These are phyloP conservation scores for Aspergillus leporis DNA, from an alignment of 495 filamentous ascomycete species.

Conservation along the genomic window DNA sequence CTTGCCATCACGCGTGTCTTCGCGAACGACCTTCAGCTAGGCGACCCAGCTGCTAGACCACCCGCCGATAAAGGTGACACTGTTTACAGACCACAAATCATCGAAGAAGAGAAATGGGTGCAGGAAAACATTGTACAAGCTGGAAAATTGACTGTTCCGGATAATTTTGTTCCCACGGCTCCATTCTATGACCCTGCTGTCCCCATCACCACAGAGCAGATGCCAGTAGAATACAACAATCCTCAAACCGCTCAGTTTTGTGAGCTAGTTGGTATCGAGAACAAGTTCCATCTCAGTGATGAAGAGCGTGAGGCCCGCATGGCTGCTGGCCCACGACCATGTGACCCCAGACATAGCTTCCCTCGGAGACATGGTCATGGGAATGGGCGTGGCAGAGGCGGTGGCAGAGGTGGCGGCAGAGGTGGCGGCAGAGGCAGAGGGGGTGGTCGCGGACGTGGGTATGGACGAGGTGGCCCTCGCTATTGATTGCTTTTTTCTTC, in stretches of 20 bases:
- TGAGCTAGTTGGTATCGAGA: conserved; percentile 69
- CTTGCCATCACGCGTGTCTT: conserved; percentile 87
- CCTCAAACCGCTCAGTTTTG: conserved; percentile 81
- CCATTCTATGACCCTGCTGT: conserved; percentile 59
- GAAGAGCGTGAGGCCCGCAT: conserved; percentile 61
- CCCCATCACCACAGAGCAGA: conserved; percentile 36
- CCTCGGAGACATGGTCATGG: conserved; percentile 17
- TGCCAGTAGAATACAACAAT: conserved; percentile 77
- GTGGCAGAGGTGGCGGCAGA: conserved; percentile 21
- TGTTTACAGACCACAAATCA: conserved; percentile 62
- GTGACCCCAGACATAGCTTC: conserved; percentile 19
- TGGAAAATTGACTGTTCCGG: conserved; percentile 63
- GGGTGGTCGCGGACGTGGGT: conserved; percentile 23
- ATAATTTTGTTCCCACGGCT: conserved; percentile 76
- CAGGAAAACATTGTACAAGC: conserved; percentile 64
- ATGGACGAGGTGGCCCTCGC: conserved; percentile 15
- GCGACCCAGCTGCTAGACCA: conserved; percentile 47
- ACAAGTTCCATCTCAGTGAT: conserved; percentile 70
- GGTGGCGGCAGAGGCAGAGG: conserved; percentile 23
- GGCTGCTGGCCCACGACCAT: conserved; percentile 33
- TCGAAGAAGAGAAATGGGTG: conserved; percentile 70
- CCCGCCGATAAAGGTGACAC: conserved; percentile 62
- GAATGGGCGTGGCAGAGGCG: conserved; percentile 21
- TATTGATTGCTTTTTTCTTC: neutral
- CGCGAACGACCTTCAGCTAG: conserved; percentile 58